Percentiles rank a stretch among this genome's conserved stretches.
Evolutionary conservation across 495 filamentous ascomycete genomes (phyloP).

Genomic region (Podospora bellae-mahoneyi): DNA sequence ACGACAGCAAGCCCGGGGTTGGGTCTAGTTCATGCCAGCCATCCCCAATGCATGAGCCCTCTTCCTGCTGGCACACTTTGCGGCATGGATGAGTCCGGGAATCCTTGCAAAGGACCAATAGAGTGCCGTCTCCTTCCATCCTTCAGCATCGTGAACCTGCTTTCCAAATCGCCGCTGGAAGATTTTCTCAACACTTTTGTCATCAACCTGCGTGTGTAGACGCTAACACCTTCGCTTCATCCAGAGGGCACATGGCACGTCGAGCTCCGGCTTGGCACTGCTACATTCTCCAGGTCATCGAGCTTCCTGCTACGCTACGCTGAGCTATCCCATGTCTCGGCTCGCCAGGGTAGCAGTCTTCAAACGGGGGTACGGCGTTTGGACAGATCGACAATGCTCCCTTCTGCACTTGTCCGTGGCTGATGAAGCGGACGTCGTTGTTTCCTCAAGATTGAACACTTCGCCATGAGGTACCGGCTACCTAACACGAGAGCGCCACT

Average conservation of each 20-base stretch:
- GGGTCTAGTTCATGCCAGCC: not conserved
- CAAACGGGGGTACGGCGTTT: slow-evolving; percentile 8
- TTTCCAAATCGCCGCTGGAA: not conserved
- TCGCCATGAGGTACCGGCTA: too few relatives aligned
- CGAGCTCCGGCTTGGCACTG: slow-evolving; percentile 11
- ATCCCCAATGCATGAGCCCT: too few relatives aligned
- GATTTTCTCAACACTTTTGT: not conserved
- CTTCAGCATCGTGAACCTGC: not conserved
- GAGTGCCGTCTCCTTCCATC: not conserved
- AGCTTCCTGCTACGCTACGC: slow-evolving; percentile 1
- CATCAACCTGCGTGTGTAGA: not conserved
- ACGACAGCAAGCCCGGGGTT: not conserved
- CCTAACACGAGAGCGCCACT: not conserved
- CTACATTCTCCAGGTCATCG: slow-evolving; percentile 6
- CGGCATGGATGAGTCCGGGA: not conserved
- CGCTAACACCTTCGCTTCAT: not conserved
- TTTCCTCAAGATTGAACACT: not conserved
- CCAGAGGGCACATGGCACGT: slow-evolving; percentile 6
- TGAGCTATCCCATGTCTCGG: slow-evolving; percentile 9
- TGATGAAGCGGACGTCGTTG: not conserved
- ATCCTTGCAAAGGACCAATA: not conserved
- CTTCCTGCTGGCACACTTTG: not conserved
- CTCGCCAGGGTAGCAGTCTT: not conserved
- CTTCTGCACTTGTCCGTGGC: not conserved
- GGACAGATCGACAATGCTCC: slow-evolving; percentile 9